Evolutionary conservation across 2,329 filamentous ascomycete genomes (phyloP).

Genomic region (Monosporascus sp.): DNA sequence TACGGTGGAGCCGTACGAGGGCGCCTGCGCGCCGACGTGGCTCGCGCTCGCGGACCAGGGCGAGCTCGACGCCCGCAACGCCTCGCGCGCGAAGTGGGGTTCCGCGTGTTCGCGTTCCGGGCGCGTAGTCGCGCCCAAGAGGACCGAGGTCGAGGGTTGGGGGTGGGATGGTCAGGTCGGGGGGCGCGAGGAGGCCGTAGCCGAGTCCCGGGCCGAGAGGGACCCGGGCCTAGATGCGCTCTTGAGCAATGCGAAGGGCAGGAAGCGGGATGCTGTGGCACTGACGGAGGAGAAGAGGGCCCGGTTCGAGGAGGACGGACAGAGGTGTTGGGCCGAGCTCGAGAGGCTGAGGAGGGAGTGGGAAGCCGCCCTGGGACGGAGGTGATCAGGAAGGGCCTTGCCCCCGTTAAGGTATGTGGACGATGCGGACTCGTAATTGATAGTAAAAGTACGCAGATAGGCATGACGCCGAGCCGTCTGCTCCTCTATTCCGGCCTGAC

Average conservation of each 20-base stretch:
- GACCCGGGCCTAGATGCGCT: constrained; percentile 37
- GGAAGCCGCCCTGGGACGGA: constrained; percentile 43
- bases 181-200: constrained; percentile 19
- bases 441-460: no score
- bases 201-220: constrained; percentile 36
- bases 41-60: constrained; percentile 64
- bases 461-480: no score
- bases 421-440: no score
- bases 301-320: constrained; percentile 59
- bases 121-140: constrained; percentile 58
- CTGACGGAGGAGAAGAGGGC: constrained; percentile 55
- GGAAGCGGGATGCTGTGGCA: constrained; percentile 53
- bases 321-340: constrained; percentile 62
- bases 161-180: constrained; percentile 61
- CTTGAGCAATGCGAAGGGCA: constrained; percentile 47
- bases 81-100: constrained; percentile 74
- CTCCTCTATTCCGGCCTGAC: no score
- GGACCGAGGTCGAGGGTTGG: constrained; percentile 85
- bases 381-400: background rate
- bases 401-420: background rate
- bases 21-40: constrained; percentile 73
- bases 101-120: constrained; percentile 53
- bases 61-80: constrained; percentile 50
- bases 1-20: constrained; percentile 66
- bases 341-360: constrained; percentile 64